Evolutionary conservation across 2,329 filamentous ascomycete genomes (phyloP).

Genomic region (Fusarium musae): DNA sequence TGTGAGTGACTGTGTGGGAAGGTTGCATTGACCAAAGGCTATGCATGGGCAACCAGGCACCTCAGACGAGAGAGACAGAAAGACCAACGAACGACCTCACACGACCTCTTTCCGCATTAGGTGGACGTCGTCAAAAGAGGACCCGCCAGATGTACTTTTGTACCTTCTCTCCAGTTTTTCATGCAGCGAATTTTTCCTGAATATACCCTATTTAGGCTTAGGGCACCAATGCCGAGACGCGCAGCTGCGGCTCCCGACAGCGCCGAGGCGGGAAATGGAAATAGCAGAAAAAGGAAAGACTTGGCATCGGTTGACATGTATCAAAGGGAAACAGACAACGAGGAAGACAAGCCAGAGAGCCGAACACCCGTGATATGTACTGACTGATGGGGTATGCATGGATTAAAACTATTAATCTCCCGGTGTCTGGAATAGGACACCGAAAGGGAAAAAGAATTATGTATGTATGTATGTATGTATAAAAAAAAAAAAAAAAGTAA

Average conservation of each 20-base stretch:
- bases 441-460: conserved; percentile 2
- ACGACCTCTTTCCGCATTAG: conserved; percentile 40
- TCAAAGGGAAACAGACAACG: background rate
- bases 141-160: conserved; percentile 1
- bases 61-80: background rate
- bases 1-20: background rate
- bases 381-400: background rate
- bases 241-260: conserved; percentile 28
- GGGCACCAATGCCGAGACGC: conserved; percentile 14
- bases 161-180: background rate
- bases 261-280: conserved; percentile 36
- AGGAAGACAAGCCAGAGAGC: background rate
- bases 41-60: background rate
- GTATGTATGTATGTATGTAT: background rate
- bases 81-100: conserved; percentile 15
- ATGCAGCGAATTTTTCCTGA: conserved; percentile 27
- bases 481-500: background rate
- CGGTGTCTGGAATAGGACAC: conserved; percentile 37
- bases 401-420: background rate
- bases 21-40: background rate
- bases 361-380: background rate
- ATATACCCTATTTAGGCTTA: conserved; percentile 16
- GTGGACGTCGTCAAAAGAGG: conserved; percentile 19
- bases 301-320: conserved; percentile 28
- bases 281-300: conserved; percentile 19